Conservation (phyloP, 805 yeast genomes). For the Starmerella bombi region DNA sequence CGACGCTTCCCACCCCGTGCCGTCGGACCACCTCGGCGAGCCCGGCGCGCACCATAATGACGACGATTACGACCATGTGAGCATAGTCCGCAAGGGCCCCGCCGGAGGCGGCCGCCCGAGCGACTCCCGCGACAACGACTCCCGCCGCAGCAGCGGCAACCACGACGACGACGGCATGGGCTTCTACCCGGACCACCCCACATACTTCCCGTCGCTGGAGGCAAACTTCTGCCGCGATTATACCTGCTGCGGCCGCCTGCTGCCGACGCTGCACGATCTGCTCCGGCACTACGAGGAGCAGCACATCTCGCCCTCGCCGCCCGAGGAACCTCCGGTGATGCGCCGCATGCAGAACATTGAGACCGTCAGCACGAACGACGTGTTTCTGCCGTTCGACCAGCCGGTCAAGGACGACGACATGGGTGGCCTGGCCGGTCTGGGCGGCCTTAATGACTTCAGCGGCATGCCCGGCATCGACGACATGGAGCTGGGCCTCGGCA, state of each 20-base stretch:
- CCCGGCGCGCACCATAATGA: slow-evolving; percentile 1
- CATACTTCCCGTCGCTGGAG: slow-evolving; percentile 83
- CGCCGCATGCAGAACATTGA: slow-evolving; percentile 48
- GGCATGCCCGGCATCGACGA: slow-evolving; percentile 1
- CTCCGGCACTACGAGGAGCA: slow-evolving; percentile 93
- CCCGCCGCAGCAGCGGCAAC: background rate
- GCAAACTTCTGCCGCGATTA: slow-evolving; percentile 95
- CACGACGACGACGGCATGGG: slow-evolving; percentile 3
- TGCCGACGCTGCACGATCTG: slow-evolving; percentile 88
- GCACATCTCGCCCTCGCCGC: slow-evolving; percentile 60
- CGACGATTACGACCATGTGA: background rate
- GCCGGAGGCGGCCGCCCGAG: too few relatives aligned
- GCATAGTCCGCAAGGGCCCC: background rate
- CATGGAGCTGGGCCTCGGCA: slow-evolving; percentile 2
- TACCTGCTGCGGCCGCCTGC: slow-evolving; percentile 82
- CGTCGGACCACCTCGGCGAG: background rate
- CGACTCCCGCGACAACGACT: background rate
- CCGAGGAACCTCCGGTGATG: slow-evolving; percentile 26
- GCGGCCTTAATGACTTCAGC: background rate
- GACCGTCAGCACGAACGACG: slow-evolving; percentile 87
- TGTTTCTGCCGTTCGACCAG: slow-evolving; percentile 40
- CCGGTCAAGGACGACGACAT: slow-evolving; percentile 1
- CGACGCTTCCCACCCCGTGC: background rate
- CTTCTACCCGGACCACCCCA: slow-evolving; percentile 35
- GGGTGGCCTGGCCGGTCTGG: background rate